Evolutionary conservation across 352 stramenopile species (phyloP), one percentile per base, ranked within the genome.

Genomic region (Phytophthora palmivora): DNA sequence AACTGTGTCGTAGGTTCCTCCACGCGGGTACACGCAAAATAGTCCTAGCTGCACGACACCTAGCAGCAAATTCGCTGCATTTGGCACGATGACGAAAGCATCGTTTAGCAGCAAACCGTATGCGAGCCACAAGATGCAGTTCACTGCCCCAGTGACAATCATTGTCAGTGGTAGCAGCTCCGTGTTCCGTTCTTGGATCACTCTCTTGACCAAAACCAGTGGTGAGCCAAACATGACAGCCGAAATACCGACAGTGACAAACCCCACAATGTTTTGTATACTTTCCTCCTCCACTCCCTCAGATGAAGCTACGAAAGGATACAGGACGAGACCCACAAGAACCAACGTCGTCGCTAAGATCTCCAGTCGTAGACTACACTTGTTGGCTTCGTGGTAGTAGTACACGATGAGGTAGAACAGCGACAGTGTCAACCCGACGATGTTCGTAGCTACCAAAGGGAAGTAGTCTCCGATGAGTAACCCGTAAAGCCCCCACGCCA

Each of bases 141-240:
- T 85, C 37, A 86, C 52, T 6, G 72, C 66, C 10, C 76, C 81
- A 15, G 79, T 65, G 43, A 70, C 41, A 51, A 91, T 81, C 74
- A 91, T 84, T 16, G 46, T 34, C 12, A 85, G 54, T 4, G 81
- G 81, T 36, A 91, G 53, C 15, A 74, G 42, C 10, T 63, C 51
- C 19, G 72, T 53, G 46, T 76, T 82, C 44, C 74, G 78, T 24
- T 78, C 73, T 50, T 72, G 53, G 24, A 91, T 59, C 46, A 91
- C 81, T 26, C 72, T 49, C 38, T 73, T 74, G 15, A 88, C 70
- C 6, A 79, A 45, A 12, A 78, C 69, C 12, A 91, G 68, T 52
- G 81, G 81, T 37, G 79, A 89, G 21, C 59, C 79, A 49, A 88
- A 84, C 76, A 91, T 91, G 52, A 93, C 63, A 7, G 72, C 63